A percentile compares a stretch with the other conserved stretches of the same genome.
These are phyloP conservation scores for Talaromyces sp. DNA, from an alignment of 2,329 filamentous ascomycete genomes.

Conservation along the genomic window DNA sequence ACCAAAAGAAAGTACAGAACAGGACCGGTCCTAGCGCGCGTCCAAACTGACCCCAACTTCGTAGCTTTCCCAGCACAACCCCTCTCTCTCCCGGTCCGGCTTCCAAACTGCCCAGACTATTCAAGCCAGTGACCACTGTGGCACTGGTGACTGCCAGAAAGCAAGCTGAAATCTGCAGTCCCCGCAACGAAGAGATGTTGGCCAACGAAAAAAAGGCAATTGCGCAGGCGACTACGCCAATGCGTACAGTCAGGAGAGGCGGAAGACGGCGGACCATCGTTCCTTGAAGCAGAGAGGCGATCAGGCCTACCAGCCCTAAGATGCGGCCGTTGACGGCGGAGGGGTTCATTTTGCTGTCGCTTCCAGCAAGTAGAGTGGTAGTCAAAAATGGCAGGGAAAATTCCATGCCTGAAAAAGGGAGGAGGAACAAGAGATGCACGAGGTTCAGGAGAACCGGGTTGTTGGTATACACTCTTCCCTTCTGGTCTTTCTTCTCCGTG, in stretches of 20 bases:
- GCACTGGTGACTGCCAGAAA: slow-evolving; percentile 85
- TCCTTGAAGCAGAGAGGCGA: slow-evolving; percentile 89
- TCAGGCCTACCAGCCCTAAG: slow-evolving; percentile 83
- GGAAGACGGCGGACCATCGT: slow-evolving; percentile 82
- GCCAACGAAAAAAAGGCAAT: slow-evolving; percentile 76
- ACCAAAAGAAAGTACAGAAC: slow-evolving; percentile 97
- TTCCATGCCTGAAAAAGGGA: slow-evolving; percentile 98
- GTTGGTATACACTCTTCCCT: slow-evolving; percentile 62
- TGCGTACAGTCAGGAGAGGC: slow-evolving; percentile 72
- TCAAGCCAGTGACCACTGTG: slow-evolving; percentile 90
- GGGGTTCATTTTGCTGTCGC: slow-evolving; percentile 31
- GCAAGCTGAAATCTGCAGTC: slow-evolving; percentile 76
- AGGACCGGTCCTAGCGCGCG: slow-evolving; percentile 80
- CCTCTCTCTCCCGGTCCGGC: slow-evolving; percentile 76
- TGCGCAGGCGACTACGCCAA: slow-evolving; percentile 74
- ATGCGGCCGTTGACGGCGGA: slow-evolving; percentile 78
- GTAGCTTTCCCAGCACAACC: slow-evolving; percentile 76
- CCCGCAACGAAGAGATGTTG: slow-evolving; percentile 61
- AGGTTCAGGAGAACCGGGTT: slow-evolving; percentile 77
- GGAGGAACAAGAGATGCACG: slow-evolving; percentile 83
- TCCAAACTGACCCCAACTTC: slow-evolving; percentile 79
- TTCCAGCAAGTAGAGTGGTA: slow-evolving; percentile 75
- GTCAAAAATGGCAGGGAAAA: slow-evolving; percentile 98
- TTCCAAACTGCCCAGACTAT: slow-evolving; percentile 88
- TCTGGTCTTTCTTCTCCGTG: slow-evolving; percentile 29